Evolutionary conservation across 192 early-diverging fungal species (phyloP).

Genomic region (Kappamyces sp.): DNA sequence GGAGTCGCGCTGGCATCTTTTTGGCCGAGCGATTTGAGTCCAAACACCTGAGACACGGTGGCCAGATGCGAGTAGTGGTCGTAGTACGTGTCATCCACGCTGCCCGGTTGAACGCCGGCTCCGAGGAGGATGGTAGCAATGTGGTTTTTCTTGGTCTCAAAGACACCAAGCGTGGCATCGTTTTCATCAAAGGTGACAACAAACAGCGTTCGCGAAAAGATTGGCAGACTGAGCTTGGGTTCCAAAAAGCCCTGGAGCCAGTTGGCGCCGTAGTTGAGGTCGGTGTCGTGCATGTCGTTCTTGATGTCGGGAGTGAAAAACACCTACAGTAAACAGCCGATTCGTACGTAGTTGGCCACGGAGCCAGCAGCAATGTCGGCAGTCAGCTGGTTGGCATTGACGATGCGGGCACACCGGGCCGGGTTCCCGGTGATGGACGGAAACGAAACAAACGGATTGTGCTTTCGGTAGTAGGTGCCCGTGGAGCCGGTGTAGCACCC

Average conservation of each 20-base stretch:
- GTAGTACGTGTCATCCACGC: constrained; percentile 51
- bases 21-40: constrained; percentile 48
- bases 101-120: constrained; percentile 24
- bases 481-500: constrained; percentile 36
- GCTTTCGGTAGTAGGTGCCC: constrained; percentile 47
- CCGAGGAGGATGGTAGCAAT: constrained; percentile 34
- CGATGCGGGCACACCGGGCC: constrained; percentile 46
- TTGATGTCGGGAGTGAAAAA: constrained; percentile 53
- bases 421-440: constrained; percentile 33
- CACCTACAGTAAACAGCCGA: no score
- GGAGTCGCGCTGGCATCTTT: constrained; percentile 45
- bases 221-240: constrained; percentile 36
- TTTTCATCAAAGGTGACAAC: constrained; percentile 37
- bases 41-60: constrained; percentile 61
- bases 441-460: constrained; percentile 54
- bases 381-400: constrained; percentile 40
- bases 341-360: constrained; percentile 46
- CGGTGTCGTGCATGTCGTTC: constrained; percentile 45
- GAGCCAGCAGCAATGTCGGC: constrained; percentile 32
- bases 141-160: constrained; percentile 12
- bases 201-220: constrained; percentile 36
- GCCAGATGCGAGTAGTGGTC: constrained; percentile 57
- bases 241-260: constrained; percentile 49
- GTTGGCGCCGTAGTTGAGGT: constrained; percentile 34
- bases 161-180: constrained; percentile 4